Percentiles rank a stretch among this genome's conserved stretches.
phyloP scores from a whole-genome alignment of 768 basidiomycete genomes.

The Mycena vitilis region DNA sequence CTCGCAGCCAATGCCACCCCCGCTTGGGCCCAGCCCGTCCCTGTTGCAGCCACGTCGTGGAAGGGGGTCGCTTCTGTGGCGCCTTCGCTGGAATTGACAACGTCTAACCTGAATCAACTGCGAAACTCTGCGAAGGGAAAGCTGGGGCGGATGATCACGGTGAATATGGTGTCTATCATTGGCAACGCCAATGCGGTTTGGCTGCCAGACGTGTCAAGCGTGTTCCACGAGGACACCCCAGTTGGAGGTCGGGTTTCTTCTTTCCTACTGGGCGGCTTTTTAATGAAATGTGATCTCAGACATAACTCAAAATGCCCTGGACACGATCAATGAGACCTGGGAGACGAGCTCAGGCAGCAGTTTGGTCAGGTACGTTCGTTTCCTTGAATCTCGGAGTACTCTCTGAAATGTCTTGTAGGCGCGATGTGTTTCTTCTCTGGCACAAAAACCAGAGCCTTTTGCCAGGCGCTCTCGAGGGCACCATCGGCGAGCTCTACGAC shows the following conservation, averaged over 20 bases:
- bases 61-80: neutral
- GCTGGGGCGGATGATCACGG: slow-evolving; percentile 3
- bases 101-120: slow-evolving; percentile 3
- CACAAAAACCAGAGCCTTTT: slow-evolving; percentile 10
- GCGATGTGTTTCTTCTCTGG: slow-evolving; percentile 15
- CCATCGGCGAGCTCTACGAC: slow-evolving; percentile 9
- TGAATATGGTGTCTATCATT: neutral
- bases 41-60: neutral
- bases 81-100: slow-evolving; percentile 1
- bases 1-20: neutral
- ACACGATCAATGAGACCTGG: slow-evolving; percentile 1
- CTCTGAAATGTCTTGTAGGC: neutral
- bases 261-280: too few relatives aligned
- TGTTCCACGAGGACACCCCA: neutral
- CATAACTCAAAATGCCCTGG: neutral
- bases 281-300: neutral
- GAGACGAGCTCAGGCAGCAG: neutral
- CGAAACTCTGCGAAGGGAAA: neutral
- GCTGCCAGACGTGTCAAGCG: neutral
- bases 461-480: slow-evolving; percentile 5
- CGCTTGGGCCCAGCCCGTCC: neutral
- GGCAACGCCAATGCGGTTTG: neutral
- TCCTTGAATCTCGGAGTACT: too few relatives aligned
- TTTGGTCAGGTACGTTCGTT: neutral
- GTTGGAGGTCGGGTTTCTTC: neutral